A percentile compares a stretch with the other conserved stretches of the same genome.
phyloP scores from a whole-genome alignment of 129 eudicot genomes.

The Tagetes erecta region DNA sequence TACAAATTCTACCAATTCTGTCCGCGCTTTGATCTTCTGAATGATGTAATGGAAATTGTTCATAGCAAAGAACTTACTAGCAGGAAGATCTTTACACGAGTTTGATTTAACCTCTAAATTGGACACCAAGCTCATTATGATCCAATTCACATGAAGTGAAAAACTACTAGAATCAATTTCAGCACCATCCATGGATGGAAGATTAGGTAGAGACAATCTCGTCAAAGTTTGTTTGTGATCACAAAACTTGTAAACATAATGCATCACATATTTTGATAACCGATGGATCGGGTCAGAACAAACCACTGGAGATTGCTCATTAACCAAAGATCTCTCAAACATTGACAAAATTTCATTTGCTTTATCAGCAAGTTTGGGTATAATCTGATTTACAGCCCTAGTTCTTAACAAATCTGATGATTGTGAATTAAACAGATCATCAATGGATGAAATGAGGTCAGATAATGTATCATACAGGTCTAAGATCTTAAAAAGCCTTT shows the following conservation, averaged over 20 bases:
- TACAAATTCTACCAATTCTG: slow-evolving; percentile 24
- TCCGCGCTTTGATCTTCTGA: slow-evolving; percentile 18
- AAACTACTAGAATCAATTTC: slow-evolving; percentile 2
- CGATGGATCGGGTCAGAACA: slow-evolving; percentile 24
- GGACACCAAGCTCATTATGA: slow-evolving; percentile 24
- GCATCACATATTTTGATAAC: slow-evolving; percentile 32
- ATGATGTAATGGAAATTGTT: slow-evolving; percentile 39
- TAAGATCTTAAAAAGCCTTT: slow-evolving; percentile 24
- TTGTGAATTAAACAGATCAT: slow-evolving; percentile 24
- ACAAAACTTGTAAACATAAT: background rate
- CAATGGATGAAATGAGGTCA: slow-evolving; percentile 5
- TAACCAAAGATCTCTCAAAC: slow-evolving; percentile 30
- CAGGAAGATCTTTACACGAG: background rate
- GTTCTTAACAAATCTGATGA: slow-evolving; percentile 11
- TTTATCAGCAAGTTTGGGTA: slow-evolving; percentile 17
- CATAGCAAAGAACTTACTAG: slow-evolving; percentile 33
- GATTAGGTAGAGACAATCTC: slow-evolving; percentile 19
- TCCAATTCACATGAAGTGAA: slow-evolving; percentile 35
- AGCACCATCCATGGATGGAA: slow-evolving; percentile 5
- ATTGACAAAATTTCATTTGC: slow-evolving; percentile 11
- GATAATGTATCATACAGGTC: slow-evolving; percentile 25
- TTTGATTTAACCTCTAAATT: slow-evolving; percentile 31
- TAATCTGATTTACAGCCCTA: background rate
- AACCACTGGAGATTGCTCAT: slow-evolving; percentile 15
- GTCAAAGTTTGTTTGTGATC: slow-evolving; percentile 25